Evolutionary conservation across 176 grass and related monocot species (phyloP).

Genomic region (Oryza nivara): DNA sequence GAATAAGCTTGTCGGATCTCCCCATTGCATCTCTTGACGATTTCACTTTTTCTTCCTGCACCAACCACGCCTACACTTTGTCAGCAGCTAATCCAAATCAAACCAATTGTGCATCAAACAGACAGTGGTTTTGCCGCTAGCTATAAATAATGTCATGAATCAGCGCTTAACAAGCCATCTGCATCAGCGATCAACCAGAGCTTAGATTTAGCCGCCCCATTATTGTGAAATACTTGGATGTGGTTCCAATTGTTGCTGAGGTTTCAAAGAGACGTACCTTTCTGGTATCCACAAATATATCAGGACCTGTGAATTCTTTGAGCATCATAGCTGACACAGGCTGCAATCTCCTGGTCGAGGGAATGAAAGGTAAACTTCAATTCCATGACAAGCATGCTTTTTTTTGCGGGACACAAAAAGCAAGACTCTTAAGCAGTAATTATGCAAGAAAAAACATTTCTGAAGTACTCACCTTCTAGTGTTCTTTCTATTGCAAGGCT

Average conservation of each 20-base stretch:
- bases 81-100: neutral
- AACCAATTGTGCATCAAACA: neutral
- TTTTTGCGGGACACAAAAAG: neutral
- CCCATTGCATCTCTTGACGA: neutral
- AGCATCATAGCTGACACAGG: slow-evolving; percentile 56
- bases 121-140: neutral
- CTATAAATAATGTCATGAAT: neutral
- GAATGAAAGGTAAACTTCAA: neutral
- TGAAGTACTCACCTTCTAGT: slow-evolving; percentile 46
- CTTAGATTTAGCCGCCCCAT: neutral
- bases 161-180: neutral
- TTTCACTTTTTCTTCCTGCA: slow-evolving; percentile 38
- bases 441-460: slow-evolving; percentile 5
- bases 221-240: neutral
- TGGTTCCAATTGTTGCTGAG: neutral
- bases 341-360: slow-evolving; percentile 52
- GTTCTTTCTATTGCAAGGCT: slow-evolving; percentile 39
- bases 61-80: neutral
- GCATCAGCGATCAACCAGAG: neutral
- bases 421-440: neutral
- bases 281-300: slow-evolving; percentile 35
- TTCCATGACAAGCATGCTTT: neutral
- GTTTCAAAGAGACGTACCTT: slow-evolving; percentile 38
- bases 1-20: slow-evolving; percentile 29
- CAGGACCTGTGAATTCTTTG: slow-evolving; percentile 50